Base-by-base conservation (phyloP, 164 flowering plant species). In the Stephania cephalantha region DNA sequence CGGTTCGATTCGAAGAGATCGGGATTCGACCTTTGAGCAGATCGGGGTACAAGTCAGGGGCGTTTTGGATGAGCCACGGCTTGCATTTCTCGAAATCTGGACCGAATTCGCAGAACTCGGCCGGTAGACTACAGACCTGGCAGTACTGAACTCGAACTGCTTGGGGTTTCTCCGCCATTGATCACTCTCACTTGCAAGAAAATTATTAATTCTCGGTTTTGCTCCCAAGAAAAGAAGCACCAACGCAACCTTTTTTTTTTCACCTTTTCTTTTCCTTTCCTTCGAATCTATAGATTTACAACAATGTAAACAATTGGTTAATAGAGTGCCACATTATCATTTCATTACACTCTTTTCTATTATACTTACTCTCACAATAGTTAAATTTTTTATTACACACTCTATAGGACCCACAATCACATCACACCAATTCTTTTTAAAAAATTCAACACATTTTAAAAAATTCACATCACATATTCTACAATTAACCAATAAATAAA, bases 1-100 rank as follows among this genome's bases (percentile, higher is more conserved):
- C 1, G 55, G 42, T 44, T 44, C 1, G 5, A 44, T 35, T 20
- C 1, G 55, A 63, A 44, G 22, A 1, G 5, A 44, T 35, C 25
- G 70, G 48, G 9, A 46, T 67, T 46, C 13, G 31, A 92, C 97
- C 97, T 88, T 88, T 87, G 61, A 89, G 29, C 71, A 95, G 98
- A 89, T 93, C 91, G 0, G 98, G 98, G 78, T 91, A 95, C 18
- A 90, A 81, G 3, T 91, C 84, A 7, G 96, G 92, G 5, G 91
- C 97, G 83, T 93, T 90, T 70, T 81, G 84, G 84, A 95, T 85
- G 83, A 95, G 78, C 99, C 99, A 95, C 6, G 98, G 99, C 78
- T 95, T 95, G 88, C 99, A 95, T 81, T 89, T 93, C 79, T 87
- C 92, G 79, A 93, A 93, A 83, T 95, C 97, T 72, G 97, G 89